Percentiles rank a stretch among this genome's conserved stretches.
phyloP scores from a whole-genome alignment of 257 asterid species.

The Capsicum pubescens region DNA sequence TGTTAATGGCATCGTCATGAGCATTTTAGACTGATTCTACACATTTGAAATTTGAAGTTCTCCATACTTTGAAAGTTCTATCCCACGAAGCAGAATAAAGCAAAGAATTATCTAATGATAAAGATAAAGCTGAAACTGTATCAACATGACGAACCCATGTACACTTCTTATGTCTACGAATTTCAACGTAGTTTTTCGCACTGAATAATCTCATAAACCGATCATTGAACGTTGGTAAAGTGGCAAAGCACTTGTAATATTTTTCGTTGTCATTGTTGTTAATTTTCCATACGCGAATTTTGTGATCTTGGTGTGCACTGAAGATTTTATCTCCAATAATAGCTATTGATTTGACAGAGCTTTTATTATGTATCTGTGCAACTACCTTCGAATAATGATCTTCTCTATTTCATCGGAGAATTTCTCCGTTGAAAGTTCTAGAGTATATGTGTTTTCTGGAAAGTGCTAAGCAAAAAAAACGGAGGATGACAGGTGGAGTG shows the following conservation, averaged over 20 bases:
- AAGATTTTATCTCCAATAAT: slow-evolving; percentile 51
- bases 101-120: slow-evolving; percentile 49
- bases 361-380: slow-evolving; percentile 32
- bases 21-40: slow-evolving; percentile 70
- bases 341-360: slow-evolving; percentile 56
- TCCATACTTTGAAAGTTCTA: slow-evolving; percentile 72
- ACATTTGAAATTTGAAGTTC: slow-evolving; percentile 68
- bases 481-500: slow-evolving; percentile 57
- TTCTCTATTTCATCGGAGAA: slow-evolving; percentile 50
- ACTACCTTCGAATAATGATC: slow-evolving; percentile 23
- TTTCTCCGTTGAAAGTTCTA: slow-evolving; percentile 63
- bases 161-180: slow-evolving; percentile 60
- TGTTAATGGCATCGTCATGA: slow-evolving; percentile 79
- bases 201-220: slow-evolving; percentile 52
- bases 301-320: slow-evolving; percentile 75
- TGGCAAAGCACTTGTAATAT: slow-evolving; percentile 52
- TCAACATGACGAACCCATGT: slow-evolving; percentile 93
- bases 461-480: slow-evolving; percentile 56
- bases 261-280: slow-evolving; percentile 30
- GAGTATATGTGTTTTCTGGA: slow-evolving; percentile 62
- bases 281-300: slow-evolving; percentile 74
- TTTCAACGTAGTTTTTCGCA: slow-evolving; percentile 59
- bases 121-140: slow-evolving; percentile 62
- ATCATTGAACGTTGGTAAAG: slow-evolving; percentile 63
- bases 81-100: slow-evolving; percentile 91